Percentiles rank a stretch among this genome's conserved stretches.
Evolutionary conservation across 1,284 basidiomycete genomes (phyloP).

Genomic region (Vanrija sp.): DNA sequence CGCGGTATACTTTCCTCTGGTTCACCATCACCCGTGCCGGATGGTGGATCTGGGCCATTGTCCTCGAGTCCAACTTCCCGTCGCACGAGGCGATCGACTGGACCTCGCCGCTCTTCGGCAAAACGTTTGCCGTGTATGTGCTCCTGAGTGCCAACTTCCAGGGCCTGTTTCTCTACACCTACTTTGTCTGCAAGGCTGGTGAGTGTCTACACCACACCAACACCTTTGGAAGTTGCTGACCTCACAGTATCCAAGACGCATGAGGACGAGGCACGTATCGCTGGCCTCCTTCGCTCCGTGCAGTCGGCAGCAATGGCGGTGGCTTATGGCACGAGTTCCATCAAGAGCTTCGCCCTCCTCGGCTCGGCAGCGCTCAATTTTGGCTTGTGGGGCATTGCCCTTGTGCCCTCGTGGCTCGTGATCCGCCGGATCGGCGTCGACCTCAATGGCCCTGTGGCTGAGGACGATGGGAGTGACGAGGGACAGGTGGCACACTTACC

Average conservation of each 20-base stretch:
- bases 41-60: slow-evolving; percentile 10
- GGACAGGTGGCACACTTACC: no score
- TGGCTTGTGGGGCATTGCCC: slow-evolving; percentile 4
- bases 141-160: slow-evolving; percentile 6
- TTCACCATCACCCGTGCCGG: not conserved
- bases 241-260: not conserved
- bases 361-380: slow-evolving; percentile 8
- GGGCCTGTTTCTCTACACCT: slow-evolving; percentile 3
- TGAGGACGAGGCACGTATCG: not conserved
- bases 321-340: slow-evolving; percentile 1
- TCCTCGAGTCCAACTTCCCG: slow-evolving; percentile 5
- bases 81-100: slow-evolving; percentile 1
- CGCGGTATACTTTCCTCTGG: not conserved
- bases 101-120: slow-evolving; percentile 1
- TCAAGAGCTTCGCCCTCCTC: not conserved
- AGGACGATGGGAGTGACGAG: no score
- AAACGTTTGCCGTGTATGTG: slow-evolving; percentile 10
- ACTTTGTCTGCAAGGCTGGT: slow-evolving; percentile 8
- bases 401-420: slow-evolving; percentile 5
- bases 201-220: no score
- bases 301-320: slow-evolving; percentile 3
- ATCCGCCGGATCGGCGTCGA: slow-evolving; percentile 5
- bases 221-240: no score
- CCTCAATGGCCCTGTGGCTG: not conserved
- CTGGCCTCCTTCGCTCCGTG: slow-evolving; percentile 3